Conservation (phyloP, 768 basidiomycete species). For the Hortiboletus campestris region DNA sequence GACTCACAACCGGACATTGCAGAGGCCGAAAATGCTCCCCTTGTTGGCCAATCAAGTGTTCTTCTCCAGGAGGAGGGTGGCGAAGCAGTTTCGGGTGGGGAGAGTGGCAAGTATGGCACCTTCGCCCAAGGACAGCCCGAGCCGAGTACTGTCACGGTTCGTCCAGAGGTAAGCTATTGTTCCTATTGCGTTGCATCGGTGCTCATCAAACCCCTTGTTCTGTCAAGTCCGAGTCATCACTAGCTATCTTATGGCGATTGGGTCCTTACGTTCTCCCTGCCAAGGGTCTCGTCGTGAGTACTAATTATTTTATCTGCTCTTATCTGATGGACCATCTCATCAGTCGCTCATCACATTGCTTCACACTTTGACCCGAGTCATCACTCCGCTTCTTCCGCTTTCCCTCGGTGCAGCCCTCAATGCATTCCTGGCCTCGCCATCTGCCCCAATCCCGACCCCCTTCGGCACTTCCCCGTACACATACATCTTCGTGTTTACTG, state of each 20-base stretch:
- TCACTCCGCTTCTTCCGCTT: conserved; percentile 71
- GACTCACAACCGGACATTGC: conserved; percentile 17
- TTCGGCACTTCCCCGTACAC: conserved; percentile 57
- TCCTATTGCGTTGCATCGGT: not conserved
- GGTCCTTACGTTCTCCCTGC: conserved; percentile 19
- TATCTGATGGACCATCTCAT: conserved; percentile 1
- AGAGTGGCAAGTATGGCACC: conserved; percentile 71
- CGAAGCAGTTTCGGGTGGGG: conserved; percentile 32
- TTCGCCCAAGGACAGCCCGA: conserved; percentile 36
- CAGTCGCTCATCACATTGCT: conserved; percentile 69
- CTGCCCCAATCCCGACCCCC: conserved; percentile 19
- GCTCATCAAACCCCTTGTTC: not conserved
- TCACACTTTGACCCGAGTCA: conserved; percentile 69
- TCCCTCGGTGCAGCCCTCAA: conserved; percentile 51
- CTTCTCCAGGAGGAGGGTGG: conserved; percentile 51
- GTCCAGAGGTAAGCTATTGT: conserved; percentile 9
- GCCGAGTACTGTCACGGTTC: not conserved
- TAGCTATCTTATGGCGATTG: conserved; percentile 17
- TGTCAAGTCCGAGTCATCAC: conserved; percentile 15
- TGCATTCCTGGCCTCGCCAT: conserved; percentile 17
- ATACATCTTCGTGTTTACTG: conserved; percentile 65
- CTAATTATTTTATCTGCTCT: not conserved
- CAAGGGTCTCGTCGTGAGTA: conserved; percentile 26
- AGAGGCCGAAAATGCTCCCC: conserved; percentile 24
- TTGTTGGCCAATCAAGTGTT: conserved; percentile 43